Percentiles rank a stretch among this genome's conserved stretches.
Evolutionary conservation across 176 grass and related monocot species (phyloP).

Genomic region (Ensete ventricosum): DNA sequence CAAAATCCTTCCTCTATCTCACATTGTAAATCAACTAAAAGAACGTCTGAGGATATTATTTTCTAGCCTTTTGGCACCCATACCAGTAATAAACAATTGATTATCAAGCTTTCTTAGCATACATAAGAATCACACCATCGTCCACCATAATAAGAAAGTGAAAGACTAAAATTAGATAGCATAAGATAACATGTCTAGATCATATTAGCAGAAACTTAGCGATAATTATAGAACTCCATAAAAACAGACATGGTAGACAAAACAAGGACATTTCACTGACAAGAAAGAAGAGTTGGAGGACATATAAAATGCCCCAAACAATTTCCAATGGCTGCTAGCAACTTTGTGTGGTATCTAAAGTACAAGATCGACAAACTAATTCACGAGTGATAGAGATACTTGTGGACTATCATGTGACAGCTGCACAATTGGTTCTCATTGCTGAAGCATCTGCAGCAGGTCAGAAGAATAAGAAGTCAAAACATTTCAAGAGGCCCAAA

Average conservation of each 20-base stretch:
- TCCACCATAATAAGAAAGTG: too few species aligned
- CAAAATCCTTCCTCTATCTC: too few species aligned
- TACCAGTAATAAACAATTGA: too few species aligned
- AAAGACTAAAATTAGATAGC: background rate
- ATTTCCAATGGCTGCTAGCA: background rate
- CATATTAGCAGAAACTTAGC: background rate
- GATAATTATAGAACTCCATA: too few species aligned
- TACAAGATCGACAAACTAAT: background rate
- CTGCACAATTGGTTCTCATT: background rate
- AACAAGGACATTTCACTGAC: background rate
- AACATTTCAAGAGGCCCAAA: background rate
- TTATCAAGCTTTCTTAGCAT: too few species aligned
- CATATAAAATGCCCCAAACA: constrained; percentile 2
- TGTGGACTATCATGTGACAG: background rate
- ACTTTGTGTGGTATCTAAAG: background rate
- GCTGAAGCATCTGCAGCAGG: background rate
- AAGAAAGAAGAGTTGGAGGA: background rate
- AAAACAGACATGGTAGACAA: too few species aligned
- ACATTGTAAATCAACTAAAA: too few species aligned
- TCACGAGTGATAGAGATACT: background rate
- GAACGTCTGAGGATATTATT: too few species aligned
- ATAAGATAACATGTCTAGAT: background rate
- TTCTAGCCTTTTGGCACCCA: too few species aligned
- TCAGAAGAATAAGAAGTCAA: background rate
- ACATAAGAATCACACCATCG: too few species aligned